A percentile compares a stretch with the other conserved stretches of the same genome.
Evolutionary conservation across 495 filamentous ascomycete genomes (phyloP).

Genomic region (Polyplosphaeria fusca): DNA sequence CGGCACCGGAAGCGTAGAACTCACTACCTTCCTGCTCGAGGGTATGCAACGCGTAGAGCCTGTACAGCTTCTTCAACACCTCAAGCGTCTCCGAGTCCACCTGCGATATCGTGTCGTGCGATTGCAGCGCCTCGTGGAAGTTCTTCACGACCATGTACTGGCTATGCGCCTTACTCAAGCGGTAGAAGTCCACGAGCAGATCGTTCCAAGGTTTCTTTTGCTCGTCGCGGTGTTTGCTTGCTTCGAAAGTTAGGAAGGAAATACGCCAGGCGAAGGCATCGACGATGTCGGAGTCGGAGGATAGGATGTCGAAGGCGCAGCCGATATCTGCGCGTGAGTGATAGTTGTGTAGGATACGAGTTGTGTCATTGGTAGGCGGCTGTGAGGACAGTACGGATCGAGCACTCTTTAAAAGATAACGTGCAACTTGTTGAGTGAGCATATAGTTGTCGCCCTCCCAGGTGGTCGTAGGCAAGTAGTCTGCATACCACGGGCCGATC

Average conservation of each 20-base stretch:
- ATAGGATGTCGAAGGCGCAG: slow-evolving; percentile 64
- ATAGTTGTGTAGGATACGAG: slow-evolving; percentile 56
- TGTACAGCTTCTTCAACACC: slow-evolving; percentile 61
- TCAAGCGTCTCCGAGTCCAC: slow-evolving; percentile 52
- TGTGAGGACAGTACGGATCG: slow-evolving; percentile 59
- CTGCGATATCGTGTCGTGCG: background rate
- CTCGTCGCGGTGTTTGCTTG: slow-evolving; percentile 65
- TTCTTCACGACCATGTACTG: slow-evolving; percentile 69
- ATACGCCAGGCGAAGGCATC: slow-evolving; percentile 68
- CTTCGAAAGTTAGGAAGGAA: slow-evolving; percentile 67
- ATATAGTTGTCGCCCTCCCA: slow-evolving; percentile 76
- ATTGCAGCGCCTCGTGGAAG: slow-evolving; percentile 63
- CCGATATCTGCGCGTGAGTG: slow-evolving; percentile 61
- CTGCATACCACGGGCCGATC: slow-evolving; percentile 64
- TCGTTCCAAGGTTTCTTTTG: slow-evolving; percentile 69
- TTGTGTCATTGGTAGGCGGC: slow-evolving; percentile 55
- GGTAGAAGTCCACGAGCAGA: slow-evolving; percentile 70
- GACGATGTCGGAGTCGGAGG: slow-evolving; percentile 60
- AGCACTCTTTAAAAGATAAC: slow-evolving; percentile 65
- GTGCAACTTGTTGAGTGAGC: slow-evolving; percentile 73
- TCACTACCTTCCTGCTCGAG: slow-evolving; percentile 63
- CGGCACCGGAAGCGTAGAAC: slow-evolving; percentile 62
- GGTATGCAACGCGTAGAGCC: slow-evolving; percentile 62
- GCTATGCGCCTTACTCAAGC: slow-evolving; percentile 63
- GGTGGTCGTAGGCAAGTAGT: slow-evolving; percentile 67